Base-by-base conservation (phyloP, 352 stramenopile genomes). In the Halophytophthora batemanensis region DNA sequence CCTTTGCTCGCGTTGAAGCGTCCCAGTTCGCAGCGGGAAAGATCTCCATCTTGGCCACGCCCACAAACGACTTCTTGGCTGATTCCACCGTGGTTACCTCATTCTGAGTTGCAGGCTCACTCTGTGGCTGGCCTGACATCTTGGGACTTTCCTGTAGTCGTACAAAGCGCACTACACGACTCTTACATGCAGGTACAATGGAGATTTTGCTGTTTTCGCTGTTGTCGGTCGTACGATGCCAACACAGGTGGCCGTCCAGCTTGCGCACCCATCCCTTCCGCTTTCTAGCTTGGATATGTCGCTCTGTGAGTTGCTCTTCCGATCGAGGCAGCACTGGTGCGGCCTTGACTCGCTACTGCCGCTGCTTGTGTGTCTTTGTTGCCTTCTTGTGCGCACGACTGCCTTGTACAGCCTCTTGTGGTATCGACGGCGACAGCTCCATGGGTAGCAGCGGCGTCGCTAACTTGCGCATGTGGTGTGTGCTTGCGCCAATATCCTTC, bases 201-300 rank as follows among this genome's bases (percentile, higher is more conserved):
- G 25, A 14, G 2, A 31, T 46, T 8, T 31, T 31, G 25, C 25
- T 31, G 22, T 42, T 57, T 12, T 39, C n/a, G 22, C 11, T 17
- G 21, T 25, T 38, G 31, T 68, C 50, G 28, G 64, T 66, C 8
- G 56, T 34, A 22, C 70, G 68, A 39, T 82, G 79, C 77, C 77
- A 86, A 43, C 75, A 86, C 57, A 80, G 58, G 2, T 74, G 61
- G 18, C 77, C 74, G 34, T 82, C 77, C 31, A 86, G 28, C 31
- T 71, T 79, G 1, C 77, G 69, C 5, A 56, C 60, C 77, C 77
- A 87, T 45, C 84, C 71, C 53, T 78, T 83, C 17, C 77, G 64
- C 18, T 61, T 77, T 39, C 59, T 69, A 25, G 61, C 70, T 17
- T 66, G 66, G 4, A 75, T 45, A 28, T 80, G 70, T 1, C 61